Evolutionary conservation across 306 rosid genomes (phyloP), one percentile per base, ranked within the genome.

Genomic region (Rubus parviflorus): DNA sequence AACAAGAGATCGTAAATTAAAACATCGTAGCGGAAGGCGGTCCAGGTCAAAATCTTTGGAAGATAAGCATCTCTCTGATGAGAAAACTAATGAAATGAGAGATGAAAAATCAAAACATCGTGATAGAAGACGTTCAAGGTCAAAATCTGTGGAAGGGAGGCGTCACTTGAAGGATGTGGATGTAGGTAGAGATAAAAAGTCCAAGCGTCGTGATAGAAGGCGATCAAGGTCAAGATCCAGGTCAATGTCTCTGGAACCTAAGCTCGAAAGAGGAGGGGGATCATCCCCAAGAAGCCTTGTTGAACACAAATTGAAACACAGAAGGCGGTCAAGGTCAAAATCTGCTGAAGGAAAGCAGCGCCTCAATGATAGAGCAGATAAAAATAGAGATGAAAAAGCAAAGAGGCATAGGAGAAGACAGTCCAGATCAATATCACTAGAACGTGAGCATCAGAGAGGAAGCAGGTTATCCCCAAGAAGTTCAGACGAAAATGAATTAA

Each of bases 31-130:
- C 64, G 88, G 88, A 88, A 95, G 92, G 83, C 88, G 45, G 71
- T 89, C 94, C n/a, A 88, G 96, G 77, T 95, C 99, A 64, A 91
- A 80, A 77, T 95, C 98, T 75, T 63, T 68, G 66, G 99, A 90
- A 77, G 76, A 80, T 57, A 86, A 81, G 83, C 88, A 54, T 60
- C 87, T 52, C 75, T 56, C 88, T 75, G 79, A 79, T 74, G 81
- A 56, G 61, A 90, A 83, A 82, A 82, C 80, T 70, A 79, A 81
- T 20, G 83, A 70, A 71, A 75, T 52, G 12, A 89, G 82, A 85
- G 85, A 74, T 56, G 92, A 80, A 45, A 88, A 84, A 72, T 76
- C 88, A 42, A 92, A 84, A 73, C 86, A 68, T 76, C 83, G n/a
- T 80, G 88, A 83, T 72, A 72, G 77, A 80, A 92, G 86, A 81